Evolutionary conservation across 768 basidiomycete species (phyloP).

Genomic region (Xerocomus potaroensis): DNA sequence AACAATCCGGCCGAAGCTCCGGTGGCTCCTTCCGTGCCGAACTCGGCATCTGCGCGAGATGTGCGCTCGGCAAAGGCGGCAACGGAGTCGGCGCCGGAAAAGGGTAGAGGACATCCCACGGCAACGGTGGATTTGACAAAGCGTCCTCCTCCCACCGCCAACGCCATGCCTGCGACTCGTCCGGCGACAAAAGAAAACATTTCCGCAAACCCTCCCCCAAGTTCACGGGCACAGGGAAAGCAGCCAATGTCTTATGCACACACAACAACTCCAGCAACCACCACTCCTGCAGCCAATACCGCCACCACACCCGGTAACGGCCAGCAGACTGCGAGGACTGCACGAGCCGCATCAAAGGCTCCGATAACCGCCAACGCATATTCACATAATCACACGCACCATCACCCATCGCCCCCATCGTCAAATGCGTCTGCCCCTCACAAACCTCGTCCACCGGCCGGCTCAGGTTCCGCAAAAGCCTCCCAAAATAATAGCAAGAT

Average conservation of each 20-base stretch:
- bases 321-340: conserved; percentile 35
- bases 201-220: conserved; percentile 48
- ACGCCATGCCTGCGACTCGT: conserved; percentile 42
- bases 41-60: conserved; percentile 21
- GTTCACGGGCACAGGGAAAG: conserved; percentile 86
- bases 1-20: conserved; percentile 22
- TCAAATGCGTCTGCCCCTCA: conserved; percentile 32
- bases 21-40: conserved; percentile 27
- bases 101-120: conserved; percentile 30
- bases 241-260: conserved; percentile 78
- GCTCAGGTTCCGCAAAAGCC: conserved; percentile 22
- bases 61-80: conserved; percentile 26
- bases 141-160: conserved; percentile 37
- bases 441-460: conserved; percentile 29
- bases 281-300: conserved; percentile 32
- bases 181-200: conserved; percentile 37
- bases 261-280: conserved; percentile 18
- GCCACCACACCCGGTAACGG: conserved; percentile 32
- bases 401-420: conserved; percentile 46
- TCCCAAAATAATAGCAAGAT: conserved; percentile 69
- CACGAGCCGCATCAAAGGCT: conserved; percentile 55
- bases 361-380: conserved; percentile 50
- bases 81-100: conserved; percentile 33
- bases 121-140: conserved; percentile 34
- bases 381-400: conserved; percentile 47